Evolutionary conservation across 2,329 filamentous ascomycete species (phyloP).

Genomic region (Colletotrichum lentis): DNA sequence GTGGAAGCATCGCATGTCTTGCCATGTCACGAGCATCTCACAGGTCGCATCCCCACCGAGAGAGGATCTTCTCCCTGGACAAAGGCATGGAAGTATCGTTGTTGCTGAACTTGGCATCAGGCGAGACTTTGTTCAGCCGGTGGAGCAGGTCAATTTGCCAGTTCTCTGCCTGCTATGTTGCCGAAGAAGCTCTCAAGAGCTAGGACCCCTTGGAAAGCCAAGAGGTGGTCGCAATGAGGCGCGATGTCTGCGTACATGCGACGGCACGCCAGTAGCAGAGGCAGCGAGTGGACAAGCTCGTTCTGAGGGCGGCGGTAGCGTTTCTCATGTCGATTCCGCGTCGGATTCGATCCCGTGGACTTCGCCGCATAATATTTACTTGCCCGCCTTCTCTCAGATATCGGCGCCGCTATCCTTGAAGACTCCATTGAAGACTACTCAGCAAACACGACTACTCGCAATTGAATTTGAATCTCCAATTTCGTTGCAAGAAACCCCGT

Average conservation of each 20-base stretch:
- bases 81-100: conserved; percentile 21
- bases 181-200: conserved; percentile 11
- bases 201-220: conserved; percentile 21
- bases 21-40: conserved; percentile 6
- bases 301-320: not conserved
- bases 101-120: conserved; percentile 23
- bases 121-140: conserved; percentile 17
- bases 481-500: not conserved
- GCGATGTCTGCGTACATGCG: conserved; percentile 24
- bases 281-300: not conserved
- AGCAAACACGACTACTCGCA: not conserved
- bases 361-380: not conserved
- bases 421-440: not conserved
- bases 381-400: conserved; percentile 5
- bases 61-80: conserved; percentile 22
- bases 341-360: not conserved
- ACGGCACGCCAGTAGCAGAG: conserved; percentile 15
- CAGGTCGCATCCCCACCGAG: conserved; percentile 6
- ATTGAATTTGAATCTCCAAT: not conserved
- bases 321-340: not conserved
- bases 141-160: not conserved
- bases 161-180: not conserved
- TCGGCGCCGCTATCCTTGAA: not conserved
- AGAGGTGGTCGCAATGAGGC: conserved; percentile 20
- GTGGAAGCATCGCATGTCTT: not conserved